Evolutionary conservation across 164 flowering plant species (phyloP).

Genomic region (Aristolochia fimbriata): DNA sequence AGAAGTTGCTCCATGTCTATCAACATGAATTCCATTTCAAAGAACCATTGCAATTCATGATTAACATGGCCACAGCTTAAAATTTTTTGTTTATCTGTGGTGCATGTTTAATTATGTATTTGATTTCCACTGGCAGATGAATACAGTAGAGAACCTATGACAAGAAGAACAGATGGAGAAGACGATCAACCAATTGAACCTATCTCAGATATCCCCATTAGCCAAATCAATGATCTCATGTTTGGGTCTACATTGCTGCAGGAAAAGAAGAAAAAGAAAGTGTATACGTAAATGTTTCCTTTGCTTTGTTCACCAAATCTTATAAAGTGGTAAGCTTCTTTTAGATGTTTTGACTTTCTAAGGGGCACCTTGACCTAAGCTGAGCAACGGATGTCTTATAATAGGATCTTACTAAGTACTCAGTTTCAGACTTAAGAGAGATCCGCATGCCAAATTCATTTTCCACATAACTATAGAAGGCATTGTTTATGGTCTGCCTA

Average conservation of each 20-base stretch:
- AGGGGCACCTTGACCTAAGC: no score
- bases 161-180: not conserved
- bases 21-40: no score
- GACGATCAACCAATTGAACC: constrained; percentile 11
- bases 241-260: constrained; percentile 1
- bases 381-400: no score
- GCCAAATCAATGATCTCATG: constrained; percentile 7
- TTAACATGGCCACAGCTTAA: not conserved
- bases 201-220: constrained; percentile 6
- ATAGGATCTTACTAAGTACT: no score
- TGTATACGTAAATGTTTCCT: not conserved
- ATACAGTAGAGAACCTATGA: constrained; percentile 5
- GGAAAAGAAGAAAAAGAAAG: not conserved
- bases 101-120: not conserved
- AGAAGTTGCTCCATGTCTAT: no score
- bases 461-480: no score
- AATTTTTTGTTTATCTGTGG: not conserved
- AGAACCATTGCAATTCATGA: not conserved
- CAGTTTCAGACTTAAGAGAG: no score
- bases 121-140: constrained; percentile 8
- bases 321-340: no score
- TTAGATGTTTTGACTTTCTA: no score
- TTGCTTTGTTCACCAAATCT: no score
- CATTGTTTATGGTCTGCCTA: no score
- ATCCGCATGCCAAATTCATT: no score